phyloP scores from a whole-genome alignment of 768 basidiomycete genomes.

The Tricholoma furcatifolium region DNA sequence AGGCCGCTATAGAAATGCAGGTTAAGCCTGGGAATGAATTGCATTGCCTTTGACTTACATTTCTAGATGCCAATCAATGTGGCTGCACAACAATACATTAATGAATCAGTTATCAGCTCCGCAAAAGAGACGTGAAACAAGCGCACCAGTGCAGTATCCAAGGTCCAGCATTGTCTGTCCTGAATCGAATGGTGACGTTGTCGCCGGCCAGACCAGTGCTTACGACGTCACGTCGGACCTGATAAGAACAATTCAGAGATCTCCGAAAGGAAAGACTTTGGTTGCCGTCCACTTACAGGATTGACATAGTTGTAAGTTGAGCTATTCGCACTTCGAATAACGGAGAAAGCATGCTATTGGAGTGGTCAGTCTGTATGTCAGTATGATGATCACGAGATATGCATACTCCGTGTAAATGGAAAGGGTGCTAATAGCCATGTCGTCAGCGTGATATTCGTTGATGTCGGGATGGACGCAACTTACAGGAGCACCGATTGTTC shows the following conservation, averaged over 20 bases:
- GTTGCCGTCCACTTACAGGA: constrained; percentile 29
- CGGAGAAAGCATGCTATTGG: neutral
- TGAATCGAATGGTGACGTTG: constrained; percentile 50
- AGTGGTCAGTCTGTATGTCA: neutral
- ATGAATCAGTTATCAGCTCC: constrained; percentile 14
- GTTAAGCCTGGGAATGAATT: neutral
- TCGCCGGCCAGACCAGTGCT: constrained; percentile 30
- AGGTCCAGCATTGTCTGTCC: constrained; percentile 67
- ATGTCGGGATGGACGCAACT: neutral
- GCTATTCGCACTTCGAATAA: constrained; percentile 29
- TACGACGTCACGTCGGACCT: constrained; percentile 30
- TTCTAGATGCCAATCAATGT: constrained; percentile 45
- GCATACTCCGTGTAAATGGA: constrained; percentile 49
- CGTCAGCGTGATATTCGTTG: neutral
- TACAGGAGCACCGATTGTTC: neutral
- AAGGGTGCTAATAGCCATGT: constrained; percentile 34
- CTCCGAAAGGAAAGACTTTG: too few species aligned
- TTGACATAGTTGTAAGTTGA: constrained; percentile 37
- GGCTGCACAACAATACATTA: constrained; percentile 19
- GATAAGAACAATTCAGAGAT: neutral
- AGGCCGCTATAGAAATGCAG: constrained; percentile 24
- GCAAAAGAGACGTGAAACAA: neutral
- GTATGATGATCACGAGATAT: constrained; percentile 20
- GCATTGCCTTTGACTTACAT: constrained; percentile 17
- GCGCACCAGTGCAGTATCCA: constrained; percentile 49